These are phyloP conservation scores for Acanthamoeba healyi DNA, from an alignment of 208 protist genomes.

Conservation along the genomic window DNA sequence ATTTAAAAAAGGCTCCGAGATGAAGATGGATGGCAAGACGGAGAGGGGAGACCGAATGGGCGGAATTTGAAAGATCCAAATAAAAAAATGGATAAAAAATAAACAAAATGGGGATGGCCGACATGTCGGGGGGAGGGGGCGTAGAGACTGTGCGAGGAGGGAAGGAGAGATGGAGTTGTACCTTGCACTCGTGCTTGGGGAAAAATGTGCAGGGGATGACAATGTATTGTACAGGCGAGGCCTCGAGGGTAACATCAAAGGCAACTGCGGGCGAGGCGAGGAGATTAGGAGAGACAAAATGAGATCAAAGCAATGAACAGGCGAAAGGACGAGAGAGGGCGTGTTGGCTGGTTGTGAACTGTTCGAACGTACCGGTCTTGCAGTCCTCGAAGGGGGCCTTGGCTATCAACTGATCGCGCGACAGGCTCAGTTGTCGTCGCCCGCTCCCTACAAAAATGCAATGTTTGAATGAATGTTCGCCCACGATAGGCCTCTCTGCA, in stretches of 20 bases:
- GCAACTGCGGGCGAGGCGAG: background rate
- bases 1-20: background rate
- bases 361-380: conserved; percentile 27
- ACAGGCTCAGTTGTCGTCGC: conserved; percentile 48
- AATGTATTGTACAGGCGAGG: conserved; percentile 55
- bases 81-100: too few species aligned
- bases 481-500: background rate
- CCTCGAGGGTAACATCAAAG: conserved; percentile 59
- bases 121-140: background rate
- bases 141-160: background rate
- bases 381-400: conserved; percentile 68
- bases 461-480: background rate
- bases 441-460: conserved; percentile 58
- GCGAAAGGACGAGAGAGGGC: background rate
- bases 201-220: conserved; percentile 63
- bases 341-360: too few species aligned
- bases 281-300: background rate
- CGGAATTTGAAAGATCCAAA: background rate
- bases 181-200: conserved; percentile 49
- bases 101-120: background rate
- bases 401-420: conserved; percentile 49
- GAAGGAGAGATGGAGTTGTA: background rate
- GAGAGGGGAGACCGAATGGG: background rate
- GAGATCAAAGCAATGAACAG: background rate
- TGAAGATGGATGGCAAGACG: background rate